phyloP scores from a whole-genome alignment of 371 early-diverging fungal species.

The Cokeromyces recurvatus region DNA sequence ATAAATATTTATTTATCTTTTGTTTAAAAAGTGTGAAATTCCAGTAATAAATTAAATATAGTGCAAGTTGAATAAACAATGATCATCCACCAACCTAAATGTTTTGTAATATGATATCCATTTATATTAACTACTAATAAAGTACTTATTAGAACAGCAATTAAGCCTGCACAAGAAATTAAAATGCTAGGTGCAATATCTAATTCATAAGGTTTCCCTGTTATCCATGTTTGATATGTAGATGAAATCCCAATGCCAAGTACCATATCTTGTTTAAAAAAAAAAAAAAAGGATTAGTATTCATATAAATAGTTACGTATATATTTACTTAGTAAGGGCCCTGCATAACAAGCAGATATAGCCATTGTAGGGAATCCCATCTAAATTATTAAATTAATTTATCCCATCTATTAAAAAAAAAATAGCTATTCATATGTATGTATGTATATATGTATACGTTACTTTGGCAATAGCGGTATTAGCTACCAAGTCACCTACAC shows the following conservation, averaged over 20 bases:
- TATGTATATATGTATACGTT: background rate
- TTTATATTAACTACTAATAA: constrained; percentile 47
- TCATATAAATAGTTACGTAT: background rate
- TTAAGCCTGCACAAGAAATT: constrained; percentile 47
- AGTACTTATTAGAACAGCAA: constrained; percentile 46
- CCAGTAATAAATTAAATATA: constrained; percentile 43
- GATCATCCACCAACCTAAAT: constrained; percentile 54
- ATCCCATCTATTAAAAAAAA: no score
- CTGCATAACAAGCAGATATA: constrained; percentile 80
- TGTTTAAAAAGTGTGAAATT: constrained; percentile 27
- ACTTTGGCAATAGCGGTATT: constrained; percentile 78
- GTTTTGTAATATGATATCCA: constrained; percentile 43
- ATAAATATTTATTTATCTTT: no score
- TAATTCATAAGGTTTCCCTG: constrained; percentile 38
- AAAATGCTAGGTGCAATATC: constrained; percentile 54
- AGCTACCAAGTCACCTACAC: constrained; percentile 79
- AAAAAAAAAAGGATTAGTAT: no score
- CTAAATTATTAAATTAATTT: constrained; percentile 1
- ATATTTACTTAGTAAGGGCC: constrained; percentile 69
- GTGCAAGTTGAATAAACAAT: constrained; percentile 47
- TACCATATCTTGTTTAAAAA: constrained; percentile 51
- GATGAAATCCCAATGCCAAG: constrained; percentile 77
- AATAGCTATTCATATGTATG: no score
- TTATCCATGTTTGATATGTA: constrained; percentile 45
- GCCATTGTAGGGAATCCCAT: constrained; percentile 87